Base-by-base conservation (phyloP, 257 asterid genomes). In the Solanum bulbocastanum region DNA sequence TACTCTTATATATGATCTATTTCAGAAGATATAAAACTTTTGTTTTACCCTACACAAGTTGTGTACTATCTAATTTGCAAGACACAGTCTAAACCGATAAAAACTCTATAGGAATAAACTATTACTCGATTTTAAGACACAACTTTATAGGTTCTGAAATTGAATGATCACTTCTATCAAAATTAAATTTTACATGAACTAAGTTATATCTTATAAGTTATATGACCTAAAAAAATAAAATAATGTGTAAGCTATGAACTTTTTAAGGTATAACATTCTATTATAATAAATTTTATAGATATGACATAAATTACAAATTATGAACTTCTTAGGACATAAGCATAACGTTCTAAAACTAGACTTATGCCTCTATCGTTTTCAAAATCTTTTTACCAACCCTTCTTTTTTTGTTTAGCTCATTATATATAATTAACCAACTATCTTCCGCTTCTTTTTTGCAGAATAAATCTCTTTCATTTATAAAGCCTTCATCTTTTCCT, bases 31-130 rank as follows among this genome's bases (percentile, higher is more conserved):
- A 60, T 2, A 60, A 4, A 23, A 1, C 1, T 60, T n/a, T 58
- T 58, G 5, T 0, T 1, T 14, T 8, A 58, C 4, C 25, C 0
- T 7, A 58, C 11, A 7, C 0, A 22, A 22, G 1, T 58, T 58
- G 12, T 58, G 0, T 8, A 58, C 12, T 58, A 58, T 58, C 5
- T 20, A 3, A 22, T 1, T 20, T 20, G 0, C 5, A 22, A 20
- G 2, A 22, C 5, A 58, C 4, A 7, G 0, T 22, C 1, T 58
- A 22, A 16, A 52, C 1, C 0, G 12, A 58, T 2, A 3, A 58
- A 20, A 58, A 3, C 0, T 62, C 0, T n/a, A 0, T 23, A 11
- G 1, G 4, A 18, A 20, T 56, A 62, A n/a, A 10, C 5, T 62
- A 62, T 62, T 12, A 62, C 3, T n/a, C 0, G 1, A 49, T 49